phyloP scores from a whole-genome alignment of 176 grass and related monocot species.

The Melocanna baccifera region DNA sequence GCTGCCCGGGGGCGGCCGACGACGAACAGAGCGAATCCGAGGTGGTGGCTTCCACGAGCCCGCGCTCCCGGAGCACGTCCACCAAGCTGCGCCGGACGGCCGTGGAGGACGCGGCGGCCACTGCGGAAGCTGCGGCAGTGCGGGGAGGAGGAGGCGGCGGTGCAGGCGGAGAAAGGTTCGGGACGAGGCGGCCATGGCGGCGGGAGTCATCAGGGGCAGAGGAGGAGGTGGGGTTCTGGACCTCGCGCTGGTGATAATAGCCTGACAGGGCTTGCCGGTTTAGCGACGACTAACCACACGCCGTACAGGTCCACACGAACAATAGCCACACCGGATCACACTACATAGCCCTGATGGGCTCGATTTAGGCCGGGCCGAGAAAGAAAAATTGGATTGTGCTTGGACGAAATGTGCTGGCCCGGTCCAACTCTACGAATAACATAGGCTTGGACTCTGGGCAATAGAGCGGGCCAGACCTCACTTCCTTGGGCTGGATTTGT shows the following conservation, averaged over 20 bases:
- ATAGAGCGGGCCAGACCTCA: background rate
- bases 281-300: background rate
- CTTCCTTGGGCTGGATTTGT: background rate
- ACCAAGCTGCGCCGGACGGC: conserved; percentile 45
- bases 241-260: conserved; percentile 26
- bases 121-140: background rate
- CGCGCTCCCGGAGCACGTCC: conserved; percentile 77
- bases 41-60: conserved; percentile 75
- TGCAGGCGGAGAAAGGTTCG: conserved; percentile 47
- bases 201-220: conserved; percentile 38
- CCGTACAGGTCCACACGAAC: background rate
- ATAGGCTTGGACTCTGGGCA: background rate
- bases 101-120: background rate
- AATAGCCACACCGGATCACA: background rate
- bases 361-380: no score
- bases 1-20: conserved; percentile 21
- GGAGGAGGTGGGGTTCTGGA: background rate
- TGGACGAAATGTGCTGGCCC: background rate
- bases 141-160: conserved; percentile 24
- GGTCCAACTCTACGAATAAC: background rate
- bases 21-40: conserved; percentile 48
- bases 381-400: background rate
- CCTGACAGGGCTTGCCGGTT: background rate
- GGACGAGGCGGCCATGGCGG: conserved; percentile 45
- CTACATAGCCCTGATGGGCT: background rate